Evolutionary conservation across 345 rosid species (phyloP), one percentile per base, ranked within the genome.

Genomic region (Populus ilicifolia): DNA sequence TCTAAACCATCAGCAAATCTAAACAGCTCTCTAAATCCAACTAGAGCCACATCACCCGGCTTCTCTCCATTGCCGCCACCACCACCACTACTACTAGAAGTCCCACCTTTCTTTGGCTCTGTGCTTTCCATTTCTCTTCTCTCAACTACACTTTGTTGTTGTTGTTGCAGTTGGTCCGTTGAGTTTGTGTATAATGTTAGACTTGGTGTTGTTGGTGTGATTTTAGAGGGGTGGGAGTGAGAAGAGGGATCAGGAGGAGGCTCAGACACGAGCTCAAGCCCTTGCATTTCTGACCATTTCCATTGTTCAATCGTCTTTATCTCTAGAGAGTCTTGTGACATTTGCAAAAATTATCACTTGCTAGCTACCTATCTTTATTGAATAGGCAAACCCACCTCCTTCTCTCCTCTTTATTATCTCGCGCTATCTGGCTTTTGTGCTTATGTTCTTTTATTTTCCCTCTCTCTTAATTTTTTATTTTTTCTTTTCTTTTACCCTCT

Each of bases 281-380:
- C 98, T 91, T 93, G 97, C 94, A 96, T 91, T 90, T 93, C 97
- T 36, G 96, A 90, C 96, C 98, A 96, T 85, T 89, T 91, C 99
- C 98, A 96, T 80, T 89, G 90, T 87, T 96, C 97, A 71, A 83
- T 84, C 87, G 87, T 81, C 84, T 89, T 88, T 88, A 86, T 88
- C 87, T 87, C 92, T 62, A 88, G 76, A 76, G 88, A 80, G 78
- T 90, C 92, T 88, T 85, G 92, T 85, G 95, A 91, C 97, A 95
- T 95, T 90, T 87, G 93, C 83, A 80, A 78, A 76, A 76, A 76
- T 61, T 61, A 71, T 70, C 75, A 70, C 71, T n/a, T 67, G 56
- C 52, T 63, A 10, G 61, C 13, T 63, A n/a, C 18, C 43, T 16
- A 20, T 54, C 23, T 36, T 84, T 85, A 85, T 86, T 75, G 79